Evolutionary conservation across 495 filamentous ascomycete genomes (phyloP).

Genomic region (Trichoderma parareesei): DNA sequence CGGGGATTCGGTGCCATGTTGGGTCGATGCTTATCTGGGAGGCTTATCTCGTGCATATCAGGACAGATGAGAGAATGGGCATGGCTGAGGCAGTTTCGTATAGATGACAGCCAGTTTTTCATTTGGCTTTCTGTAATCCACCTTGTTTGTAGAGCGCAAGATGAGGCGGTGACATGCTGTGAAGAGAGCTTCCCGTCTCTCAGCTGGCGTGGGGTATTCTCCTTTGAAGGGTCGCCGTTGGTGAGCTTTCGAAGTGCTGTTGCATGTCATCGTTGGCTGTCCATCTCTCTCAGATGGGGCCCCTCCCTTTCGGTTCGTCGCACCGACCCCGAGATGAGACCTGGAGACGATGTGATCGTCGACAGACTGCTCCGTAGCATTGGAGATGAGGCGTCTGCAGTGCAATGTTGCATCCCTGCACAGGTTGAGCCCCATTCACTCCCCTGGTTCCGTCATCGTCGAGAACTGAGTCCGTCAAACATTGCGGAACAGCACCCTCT

Average conservation of each 20-base stretch:
- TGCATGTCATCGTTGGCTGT: too few species aligned
- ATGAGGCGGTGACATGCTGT: too few species aligned
- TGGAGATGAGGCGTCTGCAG: neutral
- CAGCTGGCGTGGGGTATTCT: too few species aligned
- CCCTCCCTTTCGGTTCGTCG: neutral
- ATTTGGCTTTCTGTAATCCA: neutral
- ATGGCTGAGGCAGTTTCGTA: neutral
- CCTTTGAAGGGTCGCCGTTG: too few species aligned
- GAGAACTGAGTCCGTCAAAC: too few species aligned
- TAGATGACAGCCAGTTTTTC: neutral
- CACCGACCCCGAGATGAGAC: neutral
- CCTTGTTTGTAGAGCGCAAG: too few species aligned
- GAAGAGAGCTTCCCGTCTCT: too few species aligned
- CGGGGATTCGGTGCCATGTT: neutral
- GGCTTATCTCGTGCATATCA: conserved; percentile 3
- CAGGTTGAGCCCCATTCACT: neutral
- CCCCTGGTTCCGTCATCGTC: neutral
- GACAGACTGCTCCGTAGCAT: neutral
- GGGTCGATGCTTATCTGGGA: conserved; percentile 7
- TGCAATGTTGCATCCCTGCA: neutral
- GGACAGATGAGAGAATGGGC: too few species aligned
- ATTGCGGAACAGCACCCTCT: neutral
- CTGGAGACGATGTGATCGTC: neutral
- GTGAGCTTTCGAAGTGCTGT: too few species aligned
- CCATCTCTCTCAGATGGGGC: neutral